Evolutionary conservation across 2,329 filamentous ascomycete genomes (phyloP), one percentile per base, ranked within the genome.

Genomic region (Aspergillus quadricinctus): DNA sequence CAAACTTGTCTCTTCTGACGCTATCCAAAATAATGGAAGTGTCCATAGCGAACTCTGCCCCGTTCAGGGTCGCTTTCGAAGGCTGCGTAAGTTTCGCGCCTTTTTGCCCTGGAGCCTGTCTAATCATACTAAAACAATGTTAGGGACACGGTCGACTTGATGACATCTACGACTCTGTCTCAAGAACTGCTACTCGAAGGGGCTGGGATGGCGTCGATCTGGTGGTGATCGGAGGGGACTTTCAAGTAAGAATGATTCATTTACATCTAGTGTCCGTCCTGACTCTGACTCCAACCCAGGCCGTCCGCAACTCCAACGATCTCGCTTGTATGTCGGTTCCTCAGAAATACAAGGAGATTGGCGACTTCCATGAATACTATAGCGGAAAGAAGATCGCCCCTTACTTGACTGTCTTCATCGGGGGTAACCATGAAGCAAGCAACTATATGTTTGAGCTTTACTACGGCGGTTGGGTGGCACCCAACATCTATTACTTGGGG

Each of bases 401-500:
- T 0, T 96, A 92, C 69, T 81, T 96, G 48, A 99, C 94, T 17
- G 79, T 97, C 48, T 97, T 97, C 75, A 87, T 96, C 51, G 92
- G 88, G 46, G 94, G 94, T 2, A 99, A 99, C 70, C 94, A 99
- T 68, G 94, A 99, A 77, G 93, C 94, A 0, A 89, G 89, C 67
- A 92, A 89, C 51, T 86, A 97, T 73, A 79, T 96, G 4, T 94
- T 87, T 80, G 94, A 99, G 75, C 83, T 99, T 0, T 96, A 90
- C 77, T 96, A 97, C 70, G 94, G 94, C 52, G 94, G 94, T 51
- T 99, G 94, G 94, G 94, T 91, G 5, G 93, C 93, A 7, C 92
- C 91, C 8, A 96, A 94, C 64, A 97, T 99, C 61, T 99, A 97
- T 79, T 99, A 97, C 75, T 82, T 97, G 72, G 94, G 94, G 50